These are phyloP conservation scores for Claviceps cyperi DNA, from an alignment of 2,329 filamentous ascomycete genomes.

Conservation along the genomic window DNA sequence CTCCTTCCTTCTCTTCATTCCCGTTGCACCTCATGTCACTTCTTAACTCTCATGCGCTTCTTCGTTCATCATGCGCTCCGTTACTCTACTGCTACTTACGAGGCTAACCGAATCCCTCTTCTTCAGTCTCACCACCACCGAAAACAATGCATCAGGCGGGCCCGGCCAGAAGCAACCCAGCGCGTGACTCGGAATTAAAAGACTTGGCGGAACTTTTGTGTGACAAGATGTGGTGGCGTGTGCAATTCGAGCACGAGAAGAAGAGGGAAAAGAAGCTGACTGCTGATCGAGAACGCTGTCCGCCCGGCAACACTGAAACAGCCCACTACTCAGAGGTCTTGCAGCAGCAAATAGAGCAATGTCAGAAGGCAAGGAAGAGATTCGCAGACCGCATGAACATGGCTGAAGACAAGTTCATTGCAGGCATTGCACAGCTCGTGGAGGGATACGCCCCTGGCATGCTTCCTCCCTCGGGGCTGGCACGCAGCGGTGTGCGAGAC, in stretches of 20 bases:
- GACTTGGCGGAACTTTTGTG: conserved; percentile 10
- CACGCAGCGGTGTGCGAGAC: background rate
- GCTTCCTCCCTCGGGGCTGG: background rate
- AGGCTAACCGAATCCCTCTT: background rate
- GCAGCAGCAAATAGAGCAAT: conserved; percentile 7
- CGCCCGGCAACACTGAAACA: conserved; percentile 11
- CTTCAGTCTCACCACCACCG: conserved; percentile 1
- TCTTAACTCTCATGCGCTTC: too few relatives aligned
- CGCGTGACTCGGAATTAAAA: conserved; percentile 4
- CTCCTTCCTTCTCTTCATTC: background rate
- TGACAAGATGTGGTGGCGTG: conserved; percentile 11
- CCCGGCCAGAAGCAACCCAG: background rate
- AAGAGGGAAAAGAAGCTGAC: conserved; percentile 8
- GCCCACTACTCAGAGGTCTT: conserved; percentile 9
- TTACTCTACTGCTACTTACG: background rate
- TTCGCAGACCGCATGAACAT: conserved; percentile 4
- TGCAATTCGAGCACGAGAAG: conserved; percentile 8
- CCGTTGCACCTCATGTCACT: too few relatives aligned
- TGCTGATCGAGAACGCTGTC: conserved; percentile 8
- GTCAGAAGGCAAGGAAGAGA: conserved; percentile 5
- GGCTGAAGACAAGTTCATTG: conserved; percentile 4
- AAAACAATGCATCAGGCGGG: conserved; percentile 1
- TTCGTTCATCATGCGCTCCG: too few relatives aligned
- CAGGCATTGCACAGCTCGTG: background rate
- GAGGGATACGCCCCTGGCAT: background rate